Conservation (phyloP, 495 filamentous ascomycete species). For the Penicillium steckii region DNA sequence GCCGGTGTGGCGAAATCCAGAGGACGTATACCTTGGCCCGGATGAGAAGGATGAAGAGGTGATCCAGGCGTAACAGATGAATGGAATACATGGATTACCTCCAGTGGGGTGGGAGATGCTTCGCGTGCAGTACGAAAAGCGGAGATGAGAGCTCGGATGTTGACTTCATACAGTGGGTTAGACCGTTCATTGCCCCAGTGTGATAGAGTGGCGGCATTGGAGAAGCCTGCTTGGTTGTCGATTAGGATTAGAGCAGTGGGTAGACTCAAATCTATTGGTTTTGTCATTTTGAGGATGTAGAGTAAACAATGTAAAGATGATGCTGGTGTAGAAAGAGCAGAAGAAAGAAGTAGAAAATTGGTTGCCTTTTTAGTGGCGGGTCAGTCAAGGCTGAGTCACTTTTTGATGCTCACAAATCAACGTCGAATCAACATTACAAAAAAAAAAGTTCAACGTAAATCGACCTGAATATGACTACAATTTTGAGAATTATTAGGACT, state of each 20-base stretch:
- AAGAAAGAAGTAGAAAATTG: not conserved
- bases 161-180: slow-evolving; percentile 46
- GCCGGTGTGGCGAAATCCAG: slow-evolving; percentile 38
- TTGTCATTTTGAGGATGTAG: slow-evolving; percentile 10
- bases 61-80: slow-evolving; percentile 33
- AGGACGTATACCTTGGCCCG: slow-evolving; percentile 31
- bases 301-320: too few species aligned
- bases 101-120: slow-evolving; percentile 16
- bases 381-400: not conserved
- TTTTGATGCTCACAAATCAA: not conserved
- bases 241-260: slow-evolving; percentile 57
- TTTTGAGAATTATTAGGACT: too few species aligned
- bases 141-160: slow-evolving; percentile 39
- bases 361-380: not conserved
- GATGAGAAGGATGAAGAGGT: slow-evolving; percentile 32
- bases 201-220: slow-evolving; percentile 31
- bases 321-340: not conserved
- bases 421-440: not conserved
- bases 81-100: slow-evolving; percentile 50
- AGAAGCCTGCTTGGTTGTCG: slow-evolving; percentile 56
- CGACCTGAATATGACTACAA: too few species aligned
- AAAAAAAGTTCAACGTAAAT: too few species aligned
- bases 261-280: slow-evolving; percentile 17
- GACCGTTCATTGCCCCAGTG: slow-evolving; percentile 43
- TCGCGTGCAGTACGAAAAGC: slow-evolving; percentile 36